Base-by-base conservation (phyloP, 2,329 filamentous ascomycete genomes). In the Oidium heveae region DNA sequence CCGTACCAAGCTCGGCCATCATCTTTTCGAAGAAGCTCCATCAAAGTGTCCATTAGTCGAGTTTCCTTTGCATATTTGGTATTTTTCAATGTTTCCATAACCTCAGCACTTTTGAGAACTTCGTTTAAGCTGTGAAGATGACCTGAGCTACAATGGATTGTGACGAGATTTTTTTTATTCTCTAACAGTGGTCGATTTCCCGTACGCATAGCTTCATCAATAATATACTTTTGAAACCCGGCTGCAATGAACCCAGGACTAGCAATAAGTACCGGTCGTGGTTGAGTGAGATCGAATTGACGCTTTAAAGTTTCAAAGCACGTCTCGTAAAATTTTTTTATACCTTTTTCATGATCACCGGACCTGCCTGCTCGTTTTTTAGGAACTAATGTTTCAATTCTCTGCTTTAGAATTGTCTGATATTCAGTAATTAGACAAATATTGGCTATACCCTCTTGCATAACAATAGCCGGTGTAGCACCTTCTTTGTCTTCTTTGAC, bases 1-100 rank as follows among this genome's bases (percentile, higher is more conserved):
- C 91, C 91, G 67, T 98, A 98, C 75, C 88, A 94, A 1, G 88
- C 89, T 55, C 84, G 77, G 2, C 85, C 84, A 59, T 95, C 88
- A 58, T 96, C 88, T 57, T 78, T 77, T 53, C 88, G 80, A 56
- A 98, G 71, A 57, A 85, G 72, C 0, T 80, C 75, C 61, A 84
- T 79, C 64, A 96, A 87, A 47, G 80, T 77, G 62, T 96, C 87
- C 79, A 98, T 87, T 57, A 86, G 72, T 39, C 74, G 75, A 0
- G 86, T 86, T 67, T 95, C 88, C 57, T 80, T 78, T 2, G 85
- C 81, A 65, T 91, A 95, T 63, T 89, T 91, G 59, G 87, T 91
- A 65, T 95, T 80, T 57, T 82, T 80, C 62, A 96, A 77, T 59
- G 83, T 82, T 1, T 76, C 74, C 53, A 82, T 74, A 9, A 95